Conservation (phyloP, 306 rosid species). For the Vachellia pachyceras region DNA sequence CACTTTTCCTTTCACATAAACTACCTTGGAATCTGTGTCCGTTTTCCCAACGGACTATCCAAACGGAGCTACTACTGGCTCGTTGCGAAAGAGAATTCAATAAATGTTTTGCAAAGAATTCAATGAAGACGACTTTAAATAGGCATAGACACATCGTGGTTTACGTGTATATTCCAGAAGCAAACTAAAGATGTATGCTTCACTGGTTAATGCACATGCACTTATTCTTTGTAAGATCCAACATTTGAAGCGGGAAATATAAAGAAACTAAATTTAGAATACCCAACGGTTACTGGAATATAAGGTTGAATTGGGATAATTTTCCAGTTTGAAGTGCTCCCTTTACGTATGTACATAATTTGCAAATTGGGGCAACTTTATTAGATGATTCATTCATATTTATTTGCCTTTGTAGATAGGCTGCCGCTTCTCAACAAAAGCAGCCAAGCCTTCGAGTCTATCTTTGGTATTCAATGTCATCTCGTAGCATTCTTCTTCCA, state of each 20-base stretch:
- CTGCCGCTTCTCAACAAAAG: conserved; percentile 72
- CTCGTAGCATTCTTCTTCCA: conserved; percentile 65
- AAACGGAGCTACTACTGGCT: no score
- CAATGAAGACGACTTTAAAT: neutral
- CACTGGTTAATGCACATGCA: no score
- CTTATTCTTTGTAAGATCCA: neutral
- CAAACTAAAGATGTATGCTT: neutral
- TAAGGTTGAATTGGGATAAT: neutral
- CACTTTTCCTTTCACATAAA: no score
- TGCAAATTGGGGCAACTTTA: neutral
- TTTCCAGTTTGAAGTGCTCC: neutral
- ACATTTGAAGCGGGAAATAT: neutral
- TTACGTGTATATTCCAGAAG: neutral
- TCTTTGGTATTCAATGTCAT: conserved; percentile 60
- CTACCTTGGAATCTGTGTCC: no score
- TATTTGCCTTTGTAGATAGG: conserved; percentile 60
- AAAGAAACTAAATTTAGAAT: neutral
- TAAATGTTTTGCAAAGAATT: no score
- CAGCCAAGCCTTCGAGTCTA: conserved; percentile 66
- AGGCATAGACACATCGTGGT: neutral
- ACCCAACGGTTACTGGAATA: neutral
- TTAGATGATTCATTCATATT: neutral
- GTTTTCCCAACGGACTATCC: no score
- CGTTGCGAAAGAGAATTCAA: no score
- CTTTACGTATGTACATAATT: neutral